Base-by-base conservation (phyloP, 352 stramenopile genomes). In the Plasmopara viticola region DNA sequence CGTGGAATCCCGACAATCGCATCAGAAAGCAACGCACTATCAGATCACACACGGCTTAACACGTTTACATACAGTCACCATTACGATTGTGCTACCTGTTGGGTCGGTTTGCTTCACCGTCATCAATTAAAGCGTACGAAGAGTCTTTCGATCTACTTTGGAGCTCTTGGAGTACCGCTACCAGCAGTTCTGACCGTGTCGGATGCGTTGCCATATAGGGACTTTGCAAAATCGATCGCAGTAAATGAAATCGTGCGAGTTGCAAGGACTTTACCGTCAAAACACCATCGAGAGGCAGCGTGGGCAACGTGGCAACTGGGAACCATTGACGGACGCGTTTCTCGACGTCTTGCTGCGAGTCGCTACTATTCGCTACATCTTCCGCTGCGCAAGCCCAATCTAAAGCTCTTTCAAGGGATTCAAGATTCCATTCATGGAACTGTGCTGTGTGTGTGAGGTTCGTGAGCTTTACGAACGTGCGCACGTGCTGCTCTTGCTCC, bases 171-270 rank as follows among this genome's bases (percentile, higher is more conserved):
- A 83, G 48, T 13, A 74, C 61, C 9, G 57, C 51, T 20, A 60
- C 33, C 15, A 76, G 20, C 30, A 83, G 37, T 57, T 78, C 62
- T 2, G 67, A 78, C 9, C 65, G 67, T 5, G 71, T 71, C 14
- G 73, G 70, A 33, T 79, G 68, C 7, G 65, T 60, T n/a, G 56
- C 20, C 30, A 84, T 43, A 44, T 70, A 84, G n/a, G 68, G 62
- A 53, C 73, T 84, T 51, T 79, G 62, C n/a, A 80, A 46, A 42
- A 80, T 63, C n/a, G 72, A 70, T 9, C 53, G 56, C 43, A 74
- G 50, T 31, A 83, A 48, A 44, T 78, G 64, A 38, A 68, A 17
- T 25, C 68, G 56, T 9, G 70, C 70, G 48, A 42, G 25, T 12
- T 44, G 44, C 6, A 68, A 17, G 9, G 49, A 37, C 4, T 59